Base-by-base conservation (phyloP, 2,329 filamentous ascomycete genomes). In the Colletotrichum brevisporum region DNA sequence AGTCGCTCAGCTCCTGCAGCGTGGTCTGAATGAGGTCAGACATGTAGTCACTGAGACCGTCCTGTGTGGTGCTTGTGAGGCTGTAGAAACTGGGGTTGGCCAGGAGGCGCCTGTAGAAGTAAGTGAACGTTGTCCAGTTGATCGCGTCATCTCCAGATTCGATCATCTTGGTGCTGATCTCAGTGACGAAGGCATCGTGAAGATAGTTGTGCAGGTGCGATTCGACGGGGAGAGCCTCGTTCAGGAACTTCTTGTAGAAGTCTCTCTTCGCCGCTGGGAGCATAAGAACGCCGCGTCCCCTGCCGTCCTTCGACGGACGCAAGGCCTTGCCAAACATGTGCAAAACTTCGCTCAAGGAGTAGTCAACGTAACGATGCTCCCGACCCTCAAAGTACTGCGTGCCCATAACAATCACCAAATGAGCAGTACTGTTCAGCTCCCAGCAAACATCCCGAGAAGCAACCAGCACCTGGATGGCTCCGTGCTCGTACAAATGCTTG, bases 221-320 rank as follows among this genome's bases (percentile, higher is more conserved):
- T 83, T 99, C 96, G 26, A 99, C 94, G 0, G 96, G 96, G 50
- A 99, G 85, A 21, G 96, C 96, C 80, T 99, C 97, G 75, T 96
- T 95, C 73, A 99, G 83, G 85, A 99, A 99, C 82, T 99, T 99
- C 83, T 96, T 97, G 88, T 98, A 99, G 82, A 97, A 99, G 71
- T 98, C 95, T 45, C 96, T 91, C 86, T 97, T 98, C 55, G 97
- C 94, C 18, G 93, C 91, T 3, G 95, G 94, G 12, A 98, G 90
- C 96, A 99, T 98, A 52, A 99, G 86, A n/a, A 99, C 94, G 73
- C 95, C 97, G 71, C 93, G 94, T 53, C 93, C 92, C 66, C 92
- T 88, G 66, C 93, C 94, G 75, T 97, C 94, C 76, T 91, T 87
- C 4, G 91, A 88, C 2, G 94, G 90, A 48, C 92, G 90, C 63